Evolutionary conservation across 2,329 filamentous ascomycete species (phyloP), one percentile per base, ranked within the genome.

Genomic region (Trichoderma sp.): DNA sequence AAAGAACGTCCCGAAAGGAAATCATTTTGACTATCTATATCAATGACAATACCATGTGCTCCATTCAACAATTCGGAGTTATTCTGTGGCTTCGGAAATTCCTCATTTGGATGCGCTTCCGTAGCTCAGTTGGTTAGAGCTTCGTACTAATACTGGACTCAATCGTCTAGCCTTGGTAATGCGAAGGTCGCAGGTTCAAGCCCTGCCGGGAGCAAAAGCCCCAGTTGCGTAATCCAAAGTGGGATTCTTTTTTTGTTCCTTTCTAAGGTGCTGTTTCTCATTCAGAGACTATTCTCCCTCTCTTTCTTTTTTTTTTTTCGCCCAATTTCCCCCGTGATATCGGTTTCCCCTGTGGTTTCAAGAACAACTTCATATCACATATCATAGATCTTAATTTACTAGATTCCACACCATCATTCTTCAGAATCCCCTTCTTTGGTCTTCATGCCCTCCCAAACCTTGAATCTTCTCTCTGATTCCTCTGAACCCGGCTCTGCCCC

Each of bases 111-210:
- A 48, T 48, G 42, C 42, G 61, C 61, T 64, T 39, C 32, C 61
- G 50, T 64, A 64, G 61, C 61, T 64, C 61, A 64, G 61, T 64
- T 64, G 61, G 61, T 64, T 64, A 64, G 61, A 64, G 61, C 61
- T 64, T 64, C 61, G 61, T 64, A 64, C 61, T 64, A 64, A 64
- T 64, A 64, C 42, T 48, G 2, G 42, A 48, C 10, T 48, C 22
- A 19, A 48, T 10, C 42, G n/a, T 52, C 25, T 61, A 35, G 32
- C 13, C 52, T 65, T 48, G 27, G 63, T 65, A 48, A 65, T 65
- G 63, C 63, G 63, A 42, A 65, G 63, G 63, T 32, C 63, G 63
- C 63, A 65, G 63, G 63, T 65, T 65, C 63, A 65, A 65, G 63
- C 63, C 54, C 61, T 64, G 61, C 61, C 35, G 50, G 48, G 61